Conservation (phyloP, 2,329 filamentous ascomycete species). For the Fusarium virguliforme region DNA sequence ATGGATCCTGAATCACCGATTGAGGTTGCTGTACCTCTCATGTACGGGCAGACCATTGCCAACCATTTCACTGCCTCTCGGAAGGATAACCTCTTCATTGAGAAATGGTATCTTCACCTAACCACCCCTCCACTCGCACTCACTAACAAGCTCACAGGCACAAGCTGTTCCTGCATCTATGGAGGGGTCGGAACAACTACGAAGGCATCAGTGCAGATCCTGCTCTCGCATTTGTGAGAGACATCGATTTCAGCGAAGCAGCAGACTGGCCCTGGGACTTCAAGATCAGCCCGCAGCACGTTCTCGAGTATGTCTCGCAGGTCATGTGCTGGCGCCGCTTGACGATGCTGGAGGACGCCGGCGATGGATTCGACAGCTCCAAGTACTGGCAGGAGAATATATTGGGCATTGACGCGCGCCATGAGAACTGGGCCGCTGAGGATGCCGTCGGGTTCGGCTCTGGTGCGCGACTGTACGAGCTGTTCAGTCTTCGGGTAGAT, state of each 20-base stretch:
- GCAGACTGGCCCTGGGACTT: slow-evolving; percentile 55
- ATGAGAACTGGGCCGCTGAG: slow-evolving; percentile 28
- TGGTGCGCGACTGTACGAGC: slow-evolving; percentile 11
- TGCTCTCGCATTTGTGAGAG: slow-evolving; percentile 50
- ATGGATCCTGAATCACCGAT: slow-evolving; percentile 54
- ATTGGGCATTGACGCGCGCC: slow-evolving; percentile 19
- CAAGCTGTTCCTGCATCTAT: slow-evolving; percentile 53
- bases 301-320: slow-evolving; percentile 60
- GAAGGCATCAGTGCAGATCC: slow-evolving; percentile 50
- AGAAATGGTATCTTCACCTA: slow-evolving; percentile 47
- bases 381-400: slow-evolving; percentile 45
- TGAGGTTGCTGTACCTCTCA: slow-evolving; percentile 50
- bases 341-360: slow-evolving; percentile 45
- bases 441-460: slow-evolving; percentile 23
- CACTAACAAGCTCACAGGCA: slow-evolving; percentile 51
- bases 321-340: slow-evolving; percentile 57
- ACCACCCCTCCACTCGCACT: not conserved
- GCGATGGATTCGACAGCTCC: slow-evolving; percentile 46
- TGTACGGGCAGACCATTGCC: slow-evolving; percentile 45
- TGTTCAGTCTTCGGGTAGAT: slow-evolving; percentile 19
- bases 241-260: slow-evolving; percentile 49
- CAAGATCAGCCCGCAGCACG: slow-evolving; percentile 47
- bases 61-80: slow-evolving; percentile 57
- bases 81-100: slow-evolving; percentile 60
- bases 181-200: slow-evolving; percentile 49